Conservation (phyloP, 2,329 filamentous ascomycete species). For the Colletotrichum kahawae region DNA sequence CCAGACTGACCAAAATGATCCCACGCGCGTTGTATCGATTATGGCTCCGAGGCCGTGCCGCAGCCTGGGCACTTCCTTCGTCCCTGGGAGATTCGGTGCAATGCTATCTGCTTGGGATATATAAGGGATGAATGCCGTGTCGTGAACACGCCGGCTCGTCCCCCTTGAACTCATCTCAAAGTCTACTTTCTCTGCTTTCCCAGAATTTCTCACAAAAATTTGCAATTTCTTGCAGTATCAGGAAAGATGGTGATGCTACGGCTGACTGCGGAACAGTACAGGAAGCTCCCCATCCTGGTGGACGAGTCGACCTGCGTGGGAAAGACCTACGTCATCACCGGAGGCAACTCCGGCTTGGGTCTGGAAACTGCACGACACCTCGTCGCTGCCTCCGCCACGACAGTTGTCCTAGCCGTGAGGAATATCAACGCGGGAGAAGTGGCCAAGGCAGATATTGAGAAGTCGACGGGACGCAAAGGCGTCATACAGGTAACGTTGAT, state of each 20-base stretch:
- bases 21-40: background rate
- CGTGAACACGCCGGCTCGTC: background rate
- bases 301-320: background rate
- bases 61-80: background rate
- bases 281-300: constrained; percentile 10
- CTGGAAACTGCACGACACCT: constrained; percentile 38
- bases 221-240: background rate
- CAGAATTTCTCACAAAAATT: background rate
- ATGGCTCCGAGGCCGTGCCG: background rate
- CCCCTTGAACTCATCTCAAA: background rate
- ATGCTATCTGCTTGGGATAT: background rate
- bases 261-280: constrained; percentile 3
- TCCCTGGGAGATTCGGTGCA: background rate
- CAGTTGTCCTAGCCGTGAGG: constrained; percentile 38
- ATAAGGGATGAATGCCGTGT: background rate
- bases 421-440: constrained; percentile 9
- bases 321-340: constrained; percentile 34
- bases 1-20: background rate
- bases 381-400: constrained; percentile 29
- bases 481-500: background rate
- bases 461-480: background rate
- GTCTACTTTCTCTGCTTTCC: background rate
- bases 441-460: constrained; percentile 5
- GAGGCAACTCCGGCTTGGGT: constrained; percentile 39
- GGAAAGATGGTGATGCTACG: constrained; percentile 14